Base-by-base conservation (phyloP, 495 filamentous ascomycete species). In the Thozetella sp. region DNA sequence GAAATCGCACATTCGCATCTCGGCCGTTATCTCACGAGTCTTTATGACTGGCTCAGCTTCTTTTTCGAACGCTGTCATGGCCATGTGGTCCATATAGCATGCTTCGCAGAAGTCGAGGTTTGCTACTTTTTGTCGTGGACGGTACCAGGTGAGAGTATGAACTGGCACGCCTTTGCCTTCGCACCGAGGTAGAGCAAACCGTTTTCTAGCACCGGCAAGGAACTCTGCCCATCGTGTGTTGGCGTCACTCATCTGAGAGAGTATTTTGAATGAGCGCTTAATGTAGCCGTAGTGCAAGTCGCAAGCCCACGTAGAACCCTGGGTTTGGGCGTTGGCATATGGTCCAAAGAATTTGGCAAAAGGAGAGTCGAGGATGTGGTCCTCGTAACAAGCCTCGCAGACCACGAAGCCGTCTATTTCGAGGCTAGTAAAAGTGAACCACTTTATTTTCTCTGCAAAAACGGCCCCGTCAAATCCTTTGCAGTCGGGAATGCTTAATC, bases 371-470 rank as follows among this genome's bases (percentile, higher is more conserved):
- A 61, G 40, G 15, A 78, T 27, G 15, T 63, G 54, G 51, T 78
- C 75, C 26, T 75, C 69, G 48, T 73, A 71, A 27, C 75, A 78
- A 0, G 71, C 75, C 54, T 72, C 55, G 23, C 75, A 78, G 37
- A 62, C 56, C 17, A 71, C 60, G 46, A 75, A 75, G 20, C 58
- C 60, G 1, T 65, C 56, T 43, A 78, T 73, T 2, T 54, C 58
- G 51, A 62, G 25, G 3, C 22, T 25, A 51, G 46, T 62, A 12
- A 55, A 26, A 25, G 23, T 54, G 34, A 58, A 65, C 67, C 65
- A 65, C n/a, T 52, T 50, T 1, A 65, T 55, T 53, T 25, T 9
- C 61, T 59, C 51, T 57, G 58, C 22, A 65, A 19, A 13, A n/a
- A 19, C 43, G n/a, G 43, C 59, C 17, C 64, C 67, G 0, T 59